These are phyloP conservation scores for Blastobotrys illinoisensis DNA, from an alignment of 1,139 yeast species.

Conservation along the genomic window DNA sequence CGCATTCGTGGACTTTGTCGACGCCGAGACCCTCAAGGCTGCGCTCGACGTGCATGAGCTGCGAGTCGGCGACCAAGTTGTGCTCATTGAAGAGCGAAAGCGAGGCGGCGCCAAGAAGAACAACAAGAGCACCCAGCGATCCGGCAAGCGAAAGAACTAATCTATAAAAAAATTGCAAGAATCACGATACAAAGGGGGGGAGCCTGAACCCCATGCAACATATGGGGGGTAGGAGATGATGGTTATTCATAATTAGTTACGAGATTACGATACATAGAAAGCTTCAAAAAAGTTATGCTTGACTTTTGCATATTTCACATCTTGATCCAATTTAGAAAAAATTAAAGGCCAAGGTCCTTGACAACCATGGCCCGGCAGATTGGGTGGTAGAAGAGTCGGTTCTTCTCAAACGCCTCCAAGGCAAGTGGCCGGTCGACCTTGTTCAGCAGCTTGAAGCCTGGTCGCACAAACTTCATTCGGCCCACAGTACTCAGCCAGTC, in stretches of 20 bases:
- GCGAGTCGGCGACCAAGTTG: conserved; percentile 28
- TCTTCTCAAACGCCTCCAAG: conserved; percentile 52
- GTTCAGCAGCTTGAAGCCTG: conserved; percentile 65
- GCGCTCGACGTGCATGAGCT: conserved; percentile 32
- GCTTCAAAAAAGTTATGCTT: neutral
- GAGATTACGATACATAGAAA: neutral
- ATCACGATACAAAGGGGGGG: neutral
- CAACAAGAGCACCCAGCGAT: conserved; percentile 5
- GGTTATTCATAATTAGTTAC: neutral
- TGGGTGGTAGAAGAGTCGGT: conserved; percentile 67
- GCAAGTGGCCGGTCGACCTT: conserved; percentile 64
- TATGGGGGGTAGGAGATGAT: too few relatives aligned
- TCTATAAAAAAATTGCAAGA: neutral
- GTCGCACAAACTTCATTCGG: conserved; percentile 91
- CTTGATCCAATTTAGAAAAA: too few relatives aligned
- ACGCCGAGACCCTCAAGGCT: conserved; percentile 29
- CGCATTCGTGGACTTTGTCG: conserved; percentile 37
- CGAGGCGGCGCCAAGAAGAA: conserved; percentile 25
- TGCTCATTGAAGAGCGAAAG: conserved; percentile 32
- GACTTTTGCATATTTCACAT: neutral
- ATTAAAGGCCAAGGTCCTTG: conserved; percentile 48
- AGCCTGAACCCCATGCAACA: too few relatives aligned
- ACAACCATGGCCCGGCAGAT: conserved; percentile 74
- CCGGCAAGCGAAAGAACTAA: neutral
- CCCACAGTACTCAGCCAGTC: conserved; percentile 90